Base-by-base conservation (phyloP, 2,329 filamentous ascomycete species). In the Sporothrix pallida region DNA sequence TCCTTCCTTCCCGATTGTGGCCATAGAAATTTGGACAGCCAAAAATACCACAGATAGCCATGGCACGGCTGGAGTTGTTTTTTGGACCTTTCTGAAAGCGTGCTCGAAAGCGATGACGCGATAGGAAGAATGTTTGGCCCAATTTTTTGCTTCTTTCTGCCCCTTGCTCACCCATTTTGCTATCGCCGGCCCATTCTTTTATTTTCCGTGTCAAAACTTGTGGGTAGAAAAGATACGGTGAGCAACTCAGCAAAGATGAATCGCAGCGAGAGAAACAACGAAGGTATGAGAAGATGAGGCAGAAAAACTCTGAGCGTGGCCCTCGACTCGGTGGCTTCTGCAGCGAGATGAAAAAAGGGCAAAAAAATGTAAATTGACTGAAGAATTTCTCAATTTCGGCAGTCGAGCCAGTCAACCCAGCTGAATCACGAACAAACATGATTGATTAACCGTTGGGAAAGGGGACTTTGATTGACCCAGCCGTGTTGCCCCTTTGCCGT, bases 211-310 rank as follows among this genome's bases (percentile, higher is more conserved):
- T 56, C 31, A 31, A 31, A 37, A 23, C 52, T 54, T 42, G 67
- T 54, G 50, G 67, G 67, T 56, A 56, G 42, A 37, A 37, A 56
- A 70, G 15, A 56, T 54, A 56, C 67, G 68, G 52, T 26, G 52
- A 70, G 58, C 31, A 70, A 42, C 26, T 10, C 31, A 20, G 31
- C 17, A 46, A 50, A 72, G 44, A 54, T 17, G 12, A 62, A 73
- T 54, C 52, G 37, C 68, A 70, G 68, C 50, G 68, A 70, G 23
- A 70, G 52, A 70, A 70, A 73, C 63, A 8, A 73, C 71, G 50
- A 73, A 52, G 42, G 69, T 44, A 37, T 12, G 20, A 48, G 46
- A 48, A 52, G 2, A n/a, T 31, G n/a, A 65, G n/a, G 26, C 17
- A 12, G 60, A 46, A 44, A 46, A 44, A 42, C 60, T 7, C 42